Evolutionary conservation across 345 rosid genomes (phyloP), one percentile per base, ranked within the genome.

Genomic region (Syzygium oleosum): DNA sequence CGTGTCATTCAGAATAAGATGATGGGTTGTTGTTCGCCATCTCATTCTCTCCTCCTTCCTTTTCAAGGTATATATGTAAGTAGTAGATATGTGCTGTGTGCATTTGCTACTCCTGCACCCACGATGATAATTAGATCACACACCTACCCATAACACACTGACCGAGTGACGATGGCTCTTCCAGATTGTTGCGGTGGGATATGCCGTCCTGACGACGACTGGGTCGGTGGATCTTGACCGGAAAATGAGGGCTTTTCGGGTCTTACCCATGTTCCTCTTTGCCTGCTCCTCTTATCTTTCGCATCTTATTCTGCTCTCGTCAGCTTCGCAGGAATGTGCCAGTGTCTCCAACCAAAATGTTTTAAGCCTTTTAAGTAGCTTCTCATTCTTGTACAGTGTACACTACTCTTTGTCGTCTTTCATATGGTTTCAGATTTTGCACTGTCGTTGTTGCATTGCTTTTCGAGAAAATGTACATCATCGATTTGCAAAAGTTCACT

Each of bases 11-110:
- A 34, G 38, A 34, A 34, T 34, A 3, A 3, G 41, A 38, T 38
- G 41, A 38, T 38, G 38, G 2, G 38, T 34, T 34, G 38, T 34
- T 34, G 38, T 34, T 38, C 3, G 41, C 41, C 91, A 96, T 89
- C 92, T 96, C 91, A 88, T 98, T 86, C 12, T 91, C 27, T 94
- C 94, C 92, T 92, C 96, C 13, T 89, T 96, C 84, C 31, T 96
- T 79, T 90, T 96, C 54, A 98, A 98, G 99, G 99, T 95, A 51
- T 29, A n/a, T n/a, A 84, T 84, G 58, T 15, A n/a, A 27, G 85
- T 41, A 41, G 43, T 29, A 2, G 41, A n/a, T 49, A 19, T 51
- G 4, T 49, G 52, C 13, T n/a, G 38, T 21, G 53, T 87, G 22
- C 51, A 10, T 55, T 53, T 49, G 27, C 51, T 77, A 27, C 31